phyloP scores from a whole-genome alignment of 2,329 filamentous ascomycete species.

The Spiromastix sp. region DNA sequence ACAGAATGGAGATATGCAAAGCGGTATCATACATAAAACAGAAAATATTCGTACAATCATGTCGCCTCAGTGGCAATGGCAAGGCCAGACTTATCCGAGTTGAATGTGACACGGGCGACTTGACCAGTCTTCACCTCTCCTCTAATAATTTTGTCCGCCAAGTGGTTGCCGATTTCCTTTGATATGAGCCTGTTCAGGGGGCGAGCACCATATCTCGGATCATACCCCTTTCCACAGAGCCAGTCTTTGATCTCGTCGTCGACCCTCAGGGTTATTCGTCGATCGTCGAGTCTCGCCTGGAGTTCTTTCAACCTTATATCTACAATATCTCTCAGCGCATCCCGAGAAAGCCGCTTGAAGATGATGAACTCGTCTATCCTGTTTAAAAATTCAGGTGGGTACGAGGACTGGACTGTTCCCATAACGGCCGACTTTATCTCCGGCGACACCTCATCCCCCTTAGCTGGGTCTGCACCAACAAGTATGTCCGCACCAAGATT shows the following conservation, averaged over 20 bases:
- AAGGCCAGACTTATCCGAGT: slow-evolving; percentile 49
- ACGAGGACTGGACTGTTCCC: slow-evolving; percentile 64
- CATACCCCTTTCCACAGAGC: slow-evolving; percentile 83
- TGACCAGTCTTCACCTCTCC: slow-evolving; percentile 71
- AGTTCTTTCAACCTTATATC: slow-evolving; percentile 83
- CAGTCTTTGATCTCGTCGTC: slow-evolving; percentile 65
- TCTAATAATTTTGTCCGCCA: slow-evolving; percentile 86
- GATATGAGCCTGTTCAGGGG: slow-evolving; percentile 85
- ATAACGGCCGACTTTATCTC: slow-evolving; percentile 72
- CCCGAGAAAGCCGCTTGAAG: slow-evolving; percentile 73
- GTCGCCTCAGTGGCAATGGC: slow-evolving; percentile 33
- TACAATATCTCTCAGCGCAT: slow-evolving; percentile 80
- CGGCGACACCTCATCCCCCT: slow-evolving; percentile 61
- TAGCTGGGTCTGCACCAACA: slow-evolving; percentile 58
- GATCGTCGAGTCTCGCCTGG: slow-evolving; percentile 71
- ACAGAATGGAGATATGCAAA: slow-evolving; percentile 1
- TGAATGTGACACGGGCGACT: slow-evolving; percentile 58
- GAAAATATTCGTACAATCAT: neutral
- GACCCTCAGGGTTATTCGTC: slow-evolving; percentile 68
- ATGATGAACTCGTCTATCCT: slow-evolving; percentile 94
- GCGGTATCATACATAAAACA: neutral
- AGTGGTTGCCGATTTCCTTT: slow-evolving; percentile 76
- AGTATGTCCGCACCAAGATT: slow-evolving; percentile 91
- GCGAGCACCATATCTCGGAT: slow-evolving; percentile 80
- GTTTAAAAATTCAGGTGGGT: slow-evolving; percentile 93